Evolutionary conservation across 805 yeast genomes (phyloP), one percentile per base, ranked within the genome.

Genomic region (Lipomyces sp.): DNA sequence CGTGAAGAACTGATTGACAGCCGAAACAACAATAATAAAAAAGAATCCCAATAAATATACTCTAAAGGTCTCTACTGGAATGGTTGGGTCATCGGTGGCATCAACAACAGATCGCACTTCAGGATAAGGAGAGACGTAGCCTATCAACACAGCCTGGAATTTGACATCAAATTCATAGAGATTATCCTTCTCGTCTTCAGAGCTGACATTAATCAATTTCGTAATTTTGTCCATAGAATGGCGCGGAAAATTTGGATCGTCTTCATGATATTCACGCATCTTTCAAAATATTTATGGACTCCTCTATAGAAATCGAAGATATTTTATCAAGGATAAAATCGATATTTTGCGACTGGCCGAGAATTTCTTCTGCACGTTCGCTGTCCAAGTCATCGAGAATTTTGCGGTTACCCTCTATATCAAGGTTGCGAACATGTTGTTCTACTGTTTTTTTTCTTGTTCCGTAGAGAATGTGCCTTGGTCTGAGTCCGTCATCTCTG

Each of bases 31-130:
- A 10, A 87, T 76, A 2, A 85, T 81, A 83, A 87, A 82, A 51
- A 85, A 71, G 2, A 84, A 62, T 0, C 86, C 86, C 30, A 87
- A 76, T 2, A 81, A 76, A 75, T 85, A 86, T 5, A 83, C 85
- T 58, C 89, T 79, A 62, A 84, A 72, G 6, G 87, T 85, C 65
- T 86, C 87, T 54, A 77, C 78, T 13, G 61, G 61, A 48, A 59
- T 13, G 15, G 5, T 18, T 1, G 61, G 39, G 34, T 60, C 65
- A 30, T 65, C 69, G 24, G 2, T 2, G 13, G 63, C 58, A 3
- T 34, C 51, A 10, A 82, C 80, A 29, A 87, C 83, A 34, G 90
- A 84, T 75, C 91, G 81, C 18, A 87, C 90, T 75, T 87, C 90
- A 0, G 89, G 85, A 73, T 87, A 87, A 8, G 90, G 89, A 29